Conservation (phyloP, 495 filamentous ascomycete species). For the Collariella sp. region DNA sequence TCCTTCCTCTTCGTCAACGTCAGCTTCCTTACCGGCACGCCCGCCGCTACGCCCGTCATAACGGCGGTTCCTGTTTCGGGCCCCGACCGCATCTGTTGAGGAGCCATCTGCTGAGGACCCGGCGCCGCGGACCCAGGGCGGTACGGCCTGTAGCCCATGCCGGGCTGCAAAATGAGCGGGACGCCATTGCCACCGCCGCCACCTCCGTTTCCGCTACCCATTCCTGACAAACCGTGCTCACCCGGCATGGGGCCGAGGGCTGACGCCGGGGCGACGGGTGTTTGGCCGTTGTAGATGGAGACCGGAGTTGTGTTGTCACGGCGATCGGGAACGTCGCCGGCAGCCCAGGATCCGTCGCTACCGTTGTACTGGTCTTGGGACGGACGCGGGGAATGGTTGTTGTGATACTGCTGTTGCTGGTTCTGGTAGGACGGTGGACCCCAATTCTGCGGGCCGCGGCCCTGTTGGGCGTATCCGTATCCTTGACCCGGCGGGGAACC, state of each 20-base stretch:
- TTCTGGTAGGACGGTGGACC: background rate
- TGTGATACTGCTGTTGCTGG: background rate
- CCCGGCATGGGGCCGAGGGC: constrained; percentile 4
- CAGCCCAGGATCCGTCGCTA: background rate
- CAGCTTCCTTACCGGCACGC: no score
- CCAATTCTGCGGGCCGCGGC: background rate
- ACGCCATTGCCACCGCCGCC: background rate
- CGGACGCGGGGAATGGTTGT: background rate
- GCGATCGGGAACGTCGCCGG: background rate
- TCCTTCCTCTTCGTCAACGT: no score
- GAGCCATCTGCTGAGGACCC: no score
- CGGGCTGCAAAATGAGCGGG: constrained; percentile 14
- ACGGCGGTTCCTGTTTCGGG: no score
- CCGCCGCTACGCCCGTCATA: no score
- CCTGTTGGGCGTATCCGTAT: no score
- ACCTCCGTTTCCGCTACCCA: no score
- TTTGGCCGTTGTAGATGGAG: constrained; percentile 5
- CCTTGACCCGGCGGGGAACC: background rate
- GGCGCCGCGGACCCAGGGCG: background rate
- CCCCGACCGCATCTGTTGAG: no score
- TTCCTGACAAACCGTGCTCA: background rate
- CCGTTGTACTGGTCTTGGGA: background rate
- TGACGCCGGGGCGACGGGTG: constrained; percentile 9
- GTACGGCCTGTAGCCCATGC: constrained; percentile 10
- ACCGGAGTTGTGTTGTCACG: constrained; percentile 3